phyloP scores from a whole-genome alignment of 176 grass and related monocot species.

The Coix lacrymajobi region DNA sequence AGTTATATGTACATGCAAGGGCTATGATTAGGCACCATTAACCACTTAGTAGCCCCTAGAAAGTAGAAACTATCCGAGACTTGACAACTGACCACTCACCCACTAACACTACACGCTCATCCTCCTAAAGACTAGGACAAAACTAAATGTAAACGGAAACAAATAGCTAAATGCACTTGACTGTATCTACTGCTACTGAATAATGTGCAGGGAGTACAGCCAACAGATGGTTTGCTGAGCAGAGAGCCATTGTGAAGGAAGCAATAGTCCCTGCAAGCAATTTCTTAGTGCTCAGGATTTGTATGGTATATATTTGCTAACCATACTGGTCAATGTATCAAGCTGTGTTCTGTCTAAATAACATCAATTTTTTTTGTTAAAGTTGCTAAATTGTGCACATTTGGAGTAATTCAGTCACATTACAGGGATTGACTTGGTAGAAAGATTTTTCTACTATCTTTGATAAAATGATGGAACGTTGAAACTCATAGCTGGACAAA shows the following conservation, averaged over 20 bases:
- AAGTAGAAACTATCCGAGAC: too few species aligned
- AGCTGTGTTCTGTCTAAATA: background rate
- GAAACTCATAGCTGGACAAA: background rate
- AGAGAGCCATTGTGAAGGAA: slow-evolving; percentile 34
- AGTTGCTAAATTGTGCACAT: background rate
- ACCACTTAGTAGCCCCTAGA: too few species aligned
- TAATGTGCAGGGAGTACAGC: too few species aligned
- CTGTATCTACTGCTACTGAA: too few species aligned
- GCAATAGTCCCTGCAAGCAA: background rate
- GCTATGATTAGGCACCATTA: too few species aligned
- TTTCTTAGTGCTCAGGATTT: slow-evolving; percentile 51
- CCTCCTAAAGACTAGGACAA: too few species aligned
- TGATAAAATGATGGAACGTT: background rate
- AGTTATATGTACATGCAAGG: too few species aligned
- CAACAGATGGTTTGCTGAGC: slow-evolving; percentile 16
- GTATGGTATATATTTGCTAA: slow-evolving; percentile 56
- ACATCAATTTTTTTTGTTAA: background rate
- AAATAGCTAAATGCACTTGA: too few species aligned
- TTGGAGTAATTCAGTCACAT: background rate
- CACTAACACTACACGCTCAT: too few species aligned
- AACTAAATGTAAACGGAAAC: too few species aligned
- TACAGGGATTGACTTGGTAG: background rate
- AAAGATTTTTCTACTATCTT: background rate
- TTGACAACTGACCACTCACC: too few species aligned
- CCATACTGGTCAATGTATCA: background rate